phyloP scores from a whole-genome alignment of 257 asterid species.

The Rehmannia glutinosa region DNA sequence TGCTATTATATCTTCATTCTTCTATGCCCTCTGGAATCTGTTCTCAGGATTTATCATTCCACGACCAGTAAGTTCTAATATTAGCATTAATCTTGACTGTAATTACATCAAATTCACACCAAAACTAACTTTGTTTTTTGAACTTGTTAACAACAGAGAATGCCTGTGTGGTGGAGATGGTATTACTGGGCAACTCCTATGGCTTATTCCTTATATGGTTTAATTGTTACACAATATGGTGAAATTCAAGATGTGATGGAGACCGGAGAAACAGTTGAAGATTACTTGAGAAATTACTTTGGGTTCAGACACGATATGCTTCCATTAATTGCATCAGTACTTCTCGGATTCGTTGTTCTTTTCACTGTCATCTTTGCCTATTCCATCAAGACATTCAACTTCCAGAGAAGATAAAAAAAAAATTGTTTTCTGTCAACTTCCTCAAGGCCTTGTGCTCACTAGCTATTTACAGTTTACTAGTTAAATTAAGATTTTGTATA shows the following conservation, averaged over 20 bases:
- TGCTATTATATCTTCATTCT: neutral
- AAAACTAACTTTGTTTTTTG: neutral
- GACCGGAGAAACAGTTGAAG: slow-evolving; percentile 14
- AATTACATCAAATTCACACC: neutral
- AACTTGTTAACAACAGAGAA: slow-evolving; percentile 39
- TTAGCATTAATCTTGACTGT: neutral
- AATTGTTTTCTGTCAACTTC: neutral
- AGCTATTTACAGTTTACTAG: neutral
- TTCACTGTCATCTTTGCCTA: slow-evolving; percentile 32
- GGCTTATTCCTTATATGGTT: slow-evolving; percentile 62
- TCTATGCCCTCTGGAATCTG: neutral
- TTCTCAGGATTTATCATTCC: neutral
- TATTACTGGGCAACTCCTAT: slow-evolving; percentile 67
- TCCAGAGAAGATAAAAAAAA: slow-evolving; percentile 38
- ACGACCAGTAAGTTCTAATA: neutral
- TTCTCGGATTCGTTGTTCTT: slow-evolving; percentile 25
- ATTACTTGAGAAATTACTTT: slow-evolving; percentile 25
- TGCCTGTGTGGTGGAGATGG: slow-evolving; percentile 87
- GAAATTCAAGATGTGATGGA: slow-evolving; percentile 28
- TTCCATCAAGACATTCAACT: slow-evolving; percentile 39
- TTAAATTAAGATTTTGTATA: neutral
- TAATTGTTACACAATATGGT: slow-evolving; percentile 60
- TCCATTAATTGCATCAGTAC: slow-evolving; percentile 27
- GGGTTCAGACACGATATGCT: slow-evolving; percentile 29
- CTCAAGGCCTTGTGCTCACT: neutral